Conservation (phyloP, 2,329 filamentous ascomycete genomes). For the Penicillium freii region DNA sequence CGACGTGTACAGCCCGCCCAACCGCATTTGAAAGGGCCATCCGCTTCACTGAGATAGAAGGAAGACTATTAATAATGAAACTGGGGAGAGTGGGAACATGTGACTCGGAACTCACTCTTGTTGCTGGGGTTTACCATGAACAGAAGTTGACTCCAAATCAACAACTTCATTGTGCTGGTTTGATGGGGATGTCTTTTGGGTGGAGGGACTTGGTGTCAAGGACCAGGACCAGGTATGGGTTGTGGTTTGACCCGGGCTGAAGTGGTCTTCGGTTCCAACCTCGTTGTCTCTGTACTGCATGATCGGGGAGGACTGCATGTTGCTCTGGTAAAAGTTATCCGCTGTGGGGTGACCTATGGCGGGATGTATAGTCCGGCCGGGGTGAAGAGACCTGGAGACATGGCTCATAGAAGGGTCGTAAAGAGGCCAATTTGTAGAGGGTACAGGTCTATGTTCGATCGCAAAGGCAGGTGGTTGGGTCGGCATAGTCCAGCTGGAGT, state of each 20-base stretch:
- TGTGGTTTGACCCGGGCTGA: neutral
- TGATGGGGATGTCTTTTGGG: too few relatives aligned
- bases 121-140: neutral
- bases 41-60: neutral
- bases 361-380: neutral
- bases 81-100: too few relatives aligned
- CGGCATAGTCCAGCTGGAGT: too few relatives aligned
- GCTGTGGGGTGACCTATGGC: too few relatives aligned
- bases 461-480: too few relatives aligned
- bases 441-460: too few relatives aligned
- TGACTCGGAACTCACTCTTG: neutral
- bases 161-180: too few relatives aligned
- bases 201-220: neutral
- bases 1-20: neutral
- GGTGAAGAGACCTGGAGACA: neutral
- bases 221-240: neutral
- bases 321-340: neutral
- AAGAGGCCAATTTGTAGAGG: too few relatives aligned
- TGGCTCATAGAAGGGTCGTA: neutral
- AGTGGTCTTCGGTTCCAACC: neutral
- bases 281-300: neutral
- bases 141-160: too few relatives aligned
- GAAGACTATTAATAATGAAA: neutral
- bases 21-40: neutral
- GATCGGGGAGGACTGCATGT: neutral